Evolutionary conservation across 2,329 filamentous ascomycete genomes (phyloP).

Genomic region (Achaetomium macrosporum): DNA sequence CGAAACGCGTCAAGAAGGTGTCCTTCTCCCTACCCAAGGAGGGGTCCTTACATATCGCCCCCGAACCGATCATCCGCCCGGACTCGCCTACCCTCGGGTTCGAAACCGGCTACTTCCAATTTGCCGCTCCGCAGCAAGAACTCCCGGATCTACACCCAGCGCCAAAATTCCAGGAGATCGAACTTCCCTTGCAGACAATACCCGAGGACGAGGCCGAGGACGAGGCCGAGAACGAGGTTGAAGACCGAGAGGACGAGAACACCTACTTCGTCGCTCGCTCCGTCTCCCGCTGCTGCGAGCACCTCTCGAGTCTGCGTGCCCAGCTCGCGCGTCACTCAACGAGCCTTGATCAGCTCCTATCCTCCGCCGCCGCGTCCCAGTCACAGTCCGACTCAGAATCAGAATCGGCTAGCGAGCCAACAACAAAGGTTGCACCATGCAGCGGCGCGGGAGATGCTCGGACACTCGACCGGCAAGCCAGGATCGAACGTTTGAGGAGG

Average conservation of each 20-base stretch:
- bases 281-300: slow-evolving; percentile 44
- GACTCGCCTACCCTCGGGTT: slow-evolving; percentile 57
- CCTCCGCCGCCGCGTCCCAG: not conserved
- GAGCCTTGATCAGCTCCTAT: slow-evolving; percentile 39
- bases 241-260: slow-evolving; percentile 19
- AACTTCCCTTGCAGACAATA: slow-evolving; percentile 19
- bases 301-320: slow-evolving; percentile 42
- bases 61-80: slow-evolving; percentile 47
- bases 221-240: slow-evolving; percentile 3
- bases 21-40: slow-evolving; percentile 36
- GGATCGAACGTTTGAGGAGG: slow-evolving; percentile 50
- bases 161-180: slow-evolving; percentile 20
- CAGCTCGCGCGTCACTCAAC: slow-evolving; percentile 46
- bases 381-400: slow-evolving; percentile 1
- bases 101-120: slow-evolving; percentile 37
- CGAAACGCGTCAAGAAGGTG: slow-evolving; percentile 36
- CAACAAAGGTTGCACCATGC: too few species aligned
- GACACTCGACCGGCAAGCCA: slow-evolving; percentile 39
- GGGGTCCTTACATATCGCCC: slow-evolving; percentile 29
- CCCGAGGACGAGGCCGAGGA: slow-evolving; percentile 15
- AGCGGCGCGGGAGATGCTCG: slow-evolving; percentile 32
- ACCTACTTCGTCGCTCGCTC: slow-evolving; percentile 38
- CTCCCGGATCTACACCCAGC: slow-evolving; percentile 16
- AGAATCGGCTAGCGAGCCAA: not conserved
- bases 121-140: slow-evolving; percentile 24